Percentiles rank a stretch among this genome's conserved stretches.
Evolutionary conservation across 192 early-diverging fungal genomes (phyloP).

Genomic region (Backusella sp.): DNA sequence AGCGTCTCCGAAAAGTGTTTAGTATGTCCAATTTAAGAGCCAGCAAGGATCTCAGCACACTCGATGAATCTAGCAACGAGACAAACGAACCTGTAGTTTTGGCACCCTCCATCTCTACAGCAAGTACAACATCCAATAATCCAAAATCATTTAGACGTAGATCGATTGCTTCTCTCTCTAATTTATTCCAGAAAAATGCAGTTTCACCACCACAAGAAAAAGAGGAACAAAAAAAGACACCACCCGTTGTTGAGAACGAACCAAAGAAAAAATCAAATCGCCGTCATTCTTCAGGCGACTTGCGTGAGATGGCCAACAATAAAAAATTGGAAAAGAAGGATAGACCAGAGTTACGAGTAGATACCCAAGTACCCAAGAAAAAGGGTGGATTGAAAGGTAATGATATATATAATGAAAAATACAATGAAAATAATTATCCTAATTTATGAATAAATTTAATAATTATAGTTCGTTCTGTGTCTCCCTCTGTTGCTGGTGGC

Average conservation of each 20-base stretch:
- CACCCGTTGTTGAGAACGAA: neutral
- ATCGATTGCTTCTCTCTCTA: constrained; percentile 20
- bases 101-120: neutral
- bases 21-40: constrained; percentile 27
- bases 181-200: constrained; percentile 20
- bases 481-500: neutral
- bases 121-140: neutral
- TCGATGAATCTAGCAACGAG: neutral
- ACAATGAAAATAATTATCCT: neutral
- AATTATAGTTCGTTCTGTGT: neutral
- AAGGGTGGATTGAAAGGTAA: constrained; percentile 15
- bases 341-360: constrained; percentile 9
- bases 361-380: neutral
- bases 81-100: constrained; percentile 10
- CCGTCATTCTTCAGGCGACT: constrained; percentile 32
- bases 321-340: constrained; percentile 11
- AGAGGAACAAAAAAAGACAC: neutral
- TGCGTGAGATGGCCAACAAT: constrained; percentile 19
- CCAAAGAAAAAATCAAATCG: neutral
- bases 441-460: neutral
- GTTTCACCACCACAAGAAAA: neutral
- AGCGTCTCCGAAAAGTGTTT: constrained; percentile 32
- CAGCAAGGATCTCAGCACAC: neutral
- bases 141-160: constrained; percentile 17
- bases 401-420: neutral